Base-by-base conservation (phyloP, 1,284 basidiomycete genomes). In the Ganoderma meredithae region DNA sequence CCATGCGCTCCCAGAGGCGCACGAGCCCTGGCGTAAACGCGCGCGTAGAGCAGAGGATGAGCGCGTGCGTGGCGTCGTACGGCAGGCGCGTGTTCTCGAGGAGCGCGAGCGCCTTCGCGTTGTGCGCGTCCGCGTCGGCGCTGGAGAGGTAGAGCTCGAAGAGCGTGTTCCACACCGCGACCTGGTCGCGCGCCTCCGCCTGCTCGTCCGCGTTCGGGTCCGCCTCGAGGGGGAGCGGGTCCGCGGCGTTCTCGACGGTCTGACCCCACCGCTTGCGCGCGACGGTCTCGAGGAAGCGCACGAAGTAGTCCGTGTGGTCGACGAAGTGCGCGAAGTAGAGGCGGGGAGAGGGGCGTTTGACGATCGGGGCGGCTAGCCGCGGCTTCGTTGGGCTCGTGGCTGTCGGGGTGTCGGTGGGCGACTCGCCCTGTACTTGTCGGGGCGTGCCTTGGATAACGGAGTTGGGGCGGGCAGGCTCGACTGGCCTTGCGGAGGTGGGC, bases 271-370 rank as follows among this genome's bases (percentile, higher is more conserved):
- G 84, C 25, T 88, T 86, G 56, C 83, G 77, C 0, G 95, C 95
- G 15, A 99, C 92, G 0, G 90, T 90, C 82, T 99, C 97, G 8
- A 99, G 86, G 80, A 99, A 99, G 1, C 87, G 84, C 47, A 95
- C 86, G 74, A 99, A 97, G 64, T 94, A 88, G 1, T 85, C 84
- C 69, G 92, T 90, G 75, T 97, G 95, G 74, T 97, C 95, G 52
- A 98, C 92, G 73, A 98, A 99, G 79, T 98, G 95, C 0, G 97
- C 91, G 76, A 99, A 99, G 79, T 96, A 98, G 40, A 93, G 84
- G 1, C 91, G 85, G 0, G 97, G 96, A 0, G 95, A 95, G 0
- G 95, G 94, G 0, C 90, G 84, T 69, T 88, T 87, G 65, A 82
- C 76, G 1, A 79, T 79, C 0, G 72, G 65, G 52, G 25, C 25